Conservation (phyloP, 345 rosid species). For the Capsella bursapastoris region DNA sequence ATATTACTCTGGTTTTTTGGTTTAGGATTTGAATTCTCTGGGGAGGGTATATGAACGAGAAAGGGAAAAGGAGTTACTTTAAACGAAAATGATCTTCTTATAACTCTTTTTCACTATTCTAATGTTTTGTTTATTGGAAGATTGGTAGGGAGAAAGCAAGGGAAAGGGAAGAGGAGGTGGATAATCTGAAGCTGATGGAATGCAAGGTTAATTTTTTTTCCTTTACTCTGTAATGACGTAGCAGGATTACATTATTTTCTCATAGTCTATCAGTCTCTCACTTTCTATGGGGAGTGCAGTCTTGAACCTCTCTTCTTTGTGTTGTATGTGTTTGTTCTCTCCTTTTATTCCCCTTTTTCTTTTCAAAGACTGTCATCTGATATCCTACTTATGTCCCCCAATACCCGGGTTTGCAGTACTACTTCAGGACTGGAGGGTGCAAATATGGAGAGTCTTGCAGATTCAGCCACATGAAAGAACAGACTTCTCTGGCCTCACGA, state of each 20-base stretch:
- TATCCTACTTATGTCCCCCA: slow-evolving; percentile 15
- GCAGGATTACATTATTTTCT: neutral
- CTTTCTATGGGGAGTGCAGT: neutral
- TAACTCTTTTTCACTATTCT: neutral
- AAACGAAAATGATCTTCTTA: neutral
- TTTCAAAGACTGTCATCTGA: slow-evolving; percentile 14
- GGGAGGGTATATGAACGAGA: slow-evolving; percentile 2
- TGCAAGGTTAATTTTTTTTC: slow-evolving; percentile 70
- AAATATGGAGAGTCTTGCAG: slow-evolving; percentile 92
- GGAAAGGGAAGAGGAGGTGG: slow-evolving; percentile 65
- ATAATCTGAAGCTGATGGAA: slow-evolving; percentile 65
- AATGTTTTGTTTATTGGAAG: slow-evolving; percentile 51
- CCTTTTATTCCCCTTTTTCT: neutral
- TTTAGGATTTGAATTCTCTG: slow-evolving; percentile 16
- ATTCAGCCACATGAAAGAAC: slow-evolving; percentile 72
- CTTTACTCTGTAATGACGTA: neutral
- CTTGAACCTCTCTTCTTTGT: neutral
- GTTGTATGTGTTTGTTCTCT: slow-evolving; percentile 3
- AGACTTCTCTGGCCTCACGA: slow-evolving; percentile 45
- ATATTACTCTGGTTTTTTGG: slow-evolving; percentile 8
- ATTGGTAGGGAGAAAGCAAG: slow-evolving; percentile 61
- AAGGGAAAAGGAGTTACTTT: neutral
- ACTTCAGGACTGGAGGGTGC: slow-evolving; percentile 95
- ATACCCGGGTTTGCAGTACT: slow-evolving; percentile 69
- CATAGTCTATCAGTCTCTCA: neutral